Evolutionary conservation across 306 rosid species (phyloP).

Genomic region (Mimosa pudica): DNA sequence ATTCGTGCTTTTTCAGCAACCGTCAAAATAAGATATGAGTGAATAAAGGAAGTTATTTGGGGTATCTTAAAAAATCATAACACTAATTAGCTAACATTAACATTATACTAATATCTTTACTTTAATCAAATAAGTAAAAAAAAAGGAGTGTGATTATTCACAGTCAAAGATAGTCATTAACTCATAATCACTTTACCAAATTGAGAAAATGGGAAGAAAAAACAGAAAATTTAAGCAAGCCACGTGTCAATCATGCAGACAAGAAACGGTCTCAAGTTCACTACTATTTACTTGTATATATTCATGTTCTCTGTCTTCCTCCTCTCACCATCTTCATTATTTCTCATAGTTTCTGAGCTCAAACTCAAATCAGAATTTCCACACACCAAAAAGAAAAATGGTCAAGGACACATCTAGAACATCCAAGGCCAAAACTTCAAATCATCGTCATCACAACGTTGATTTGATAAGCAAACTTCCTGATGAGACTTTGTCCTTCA

Average conservation of each 20-base stretch:
- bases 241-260: slow-evolving; percentile 7
- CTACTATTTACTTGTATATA: neutral
- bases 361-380: neutral
- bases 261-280: neutral
- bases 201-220: neutral
- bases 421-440: neutral
- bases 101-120: too few species aligned
- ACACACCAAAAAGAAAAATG: neutral
- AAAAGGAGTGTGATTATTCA: neutral
- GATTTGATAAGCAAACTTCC: slow-evolving; percentile 27
- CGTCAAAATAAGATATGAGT: too few species aligned
- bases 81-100: too few species aligned
- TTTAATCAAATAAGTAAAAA: too few species aligned
- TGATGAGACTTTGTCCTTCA: neutral
- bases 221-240: neutral
- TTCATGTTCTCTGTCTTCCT: neutral
- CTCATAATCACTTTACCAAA: neutral
- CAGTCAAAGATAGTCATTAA: neutral
- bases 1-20: too few species aligned
- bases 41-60: too few species aligned
- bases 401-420: neutral
- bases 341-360: too few species aligned
- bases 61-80: too few species aligned
- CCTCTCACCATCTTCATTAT: neutral
- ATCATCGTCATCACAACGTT: neutral